Base-by-base conservation (phyloP, 2,329 filamentous ascomycete genomes). In the Blumeria hordei region DNA sequence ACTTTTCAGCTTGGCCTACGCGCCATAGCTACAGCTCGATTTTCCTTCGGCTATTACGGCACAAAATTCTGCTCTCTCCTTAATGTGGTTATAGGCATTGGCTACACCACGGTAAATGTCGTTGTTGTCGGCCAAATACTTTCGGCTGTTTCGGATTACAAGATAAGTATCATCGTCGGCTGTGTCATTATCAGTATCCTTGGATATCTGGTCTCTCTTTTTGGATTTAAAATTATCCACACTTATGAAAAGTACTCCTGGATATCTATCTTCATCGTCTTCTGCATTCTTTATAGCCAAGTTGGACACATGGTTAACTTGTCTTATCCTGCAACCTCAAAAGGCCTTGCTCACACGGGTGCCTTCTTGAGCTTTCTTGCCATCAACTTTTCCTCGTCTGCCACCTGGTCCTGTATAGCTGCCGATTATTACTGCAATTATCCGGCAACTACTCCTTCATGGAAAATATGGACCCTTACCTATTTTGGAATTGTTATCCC, bases 1-100 rank as follows among this genome's bases (percentile, higher is more conserved):
- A 9, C 28, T n/a, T 28, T 32, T 16, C 49, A 65, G 63, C 61
- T 64, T 39, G 63, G 64, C 55, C 62, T 73, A 21, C 66, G 71
- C 51, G 68, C 71, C 55, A 71, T 73, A 51, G 61, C 63, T 64
- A 66, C 70, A 34, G 67, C 68, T 52, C 65, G 71, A 53, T 72
- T 70, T 59, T 70, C 69, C n/a, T 71, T 73, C 56, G 71, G 71
- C n/a, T 73, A 71, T 67, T 73, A 67, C 57, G 70, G 71, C 14
- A 70, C 70, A 54, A 73, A 73, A 59, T 62, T 73, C 55, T 67
- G 70, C 55, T 70, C 70, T 4, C 61, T 68, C 1, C 67, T 73
- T 47, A 74, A 73, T 51, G 68, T 70, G 33, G 64, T 73, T 34
- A 67, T 71, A 51, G 70, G 72, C 58, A 64, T 70, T 35, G 63